phyloP scores from a whole-genome alignment of 306 rosid species.

The Hippophae gyantsensis region DNA sequence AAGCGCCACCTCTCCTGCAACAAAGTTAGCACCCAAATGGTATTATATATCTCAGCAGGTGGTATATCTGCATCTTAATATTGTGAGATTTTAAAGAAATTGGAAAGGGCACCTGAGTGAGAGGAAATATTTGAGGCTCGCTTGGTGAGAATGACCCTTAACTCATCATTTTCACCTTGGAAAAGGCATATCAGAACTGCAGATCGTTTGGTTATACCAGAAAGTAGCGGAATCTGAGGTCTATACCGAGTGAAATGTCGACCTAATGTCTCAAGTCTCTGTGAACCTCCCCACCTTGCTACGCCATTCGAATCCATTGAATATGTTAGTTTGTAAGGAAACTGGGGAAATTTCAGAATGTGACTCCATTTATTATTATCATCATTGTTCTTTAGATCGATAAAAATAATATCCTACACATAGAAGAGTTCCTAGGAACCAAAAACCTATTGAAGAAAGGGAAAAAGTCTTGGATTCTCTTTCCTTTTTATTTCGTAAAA shows the following conservation, averaged over 20 bases:
- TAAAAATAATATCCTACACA: no score
- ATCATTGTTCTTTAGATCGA: no score
- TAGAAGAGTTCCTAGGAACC: no score
- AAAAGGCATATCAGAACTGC: slow-evolving; percentile 35
- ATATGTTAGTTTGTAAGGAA: neutral
- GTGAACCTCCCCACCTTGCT: slow-evolving; percentile 6
- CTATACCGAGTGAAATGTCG: slow-evolving; percentile 19
- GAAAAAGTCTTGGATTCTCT: no score
- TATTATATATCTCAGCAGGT: neutral
- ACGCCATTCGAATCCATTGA: slow-evolving; percentile 5
- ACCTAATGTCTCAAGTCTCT: slow-evolving; percentile 40
- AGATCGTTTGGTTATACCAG: slow-evolving; percentile 29
- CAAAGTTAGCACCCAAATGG: neutral
- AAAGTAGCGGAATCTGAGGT: slow-evolving; percentile 13
- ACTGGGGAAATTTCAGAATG: no score
- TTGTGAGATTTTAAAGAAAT: neutral
- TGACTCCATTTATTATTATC: no score
- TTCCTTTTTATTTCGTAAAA: no score
- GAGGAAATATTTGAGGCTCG: slow-evolving; percentile 28
- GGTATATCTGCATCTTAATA: neutral
- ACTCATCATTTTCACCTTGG: slow-evolving; percentile 27
- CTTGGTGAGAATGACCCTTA: slow-evolving; percentile 30
- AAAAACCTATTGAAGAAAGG: no score
- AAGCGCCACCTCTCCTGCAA: slow-evolving; percentile 31
- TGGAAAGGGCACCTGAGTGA: slow-evolving; percentile 16